Evolutionary conservation across 2,329 filamentous ascomycete species (phyloP).

Genomic region (Emergomyces orientalis): DNA sequence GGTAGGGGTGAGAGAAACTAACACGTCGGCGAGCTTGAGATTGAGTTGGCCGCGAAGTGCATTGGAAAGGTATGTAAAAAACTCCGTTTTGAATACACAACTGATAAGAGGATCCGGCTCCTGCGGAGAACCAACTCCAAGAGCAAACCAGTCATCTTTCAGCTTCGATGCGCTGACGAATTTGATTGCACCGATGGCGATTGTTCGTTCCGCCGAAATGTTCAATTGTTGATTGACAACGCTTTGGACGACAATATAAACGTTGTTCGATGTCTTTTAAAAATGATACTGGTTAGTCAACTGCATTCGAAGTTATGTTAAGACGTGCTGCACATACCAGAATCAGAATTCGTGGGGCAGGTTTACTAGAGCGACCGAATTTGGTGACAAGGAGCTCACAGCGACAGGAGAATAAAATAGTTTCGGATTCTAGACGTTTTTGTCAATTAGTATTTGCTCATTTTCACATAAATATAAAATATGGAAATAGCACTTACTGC

Average conservation of each 20-base stretch:
- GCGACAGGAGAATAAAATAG: constrained; percentile 78
- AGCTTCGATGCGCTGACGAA: constrained; percentile 70
- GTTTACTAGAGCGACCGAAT: constrained; percentile 91
- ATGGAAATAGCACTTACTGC: constrained; percentile 39
- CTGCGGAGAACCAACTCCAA: constrained; percentile 80
- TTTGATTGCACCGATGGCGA: constrained; percentile 81
- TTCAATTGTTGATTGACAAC: constrained; percentile 72
- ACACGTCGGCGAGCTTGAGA: constrained; percentile 67
- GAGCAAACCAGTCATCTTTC: constrained; percentile 93
- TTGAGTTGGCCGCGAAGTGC: constrained; percentile 71
- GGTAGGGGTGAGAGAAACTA: constrained; percentile 22
- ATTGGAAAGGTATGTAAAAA: constrained; percentile 83
- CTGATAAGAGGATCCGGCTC: constrained; percentile 89
- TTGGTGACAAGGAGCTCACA: constrained; percentile 87
- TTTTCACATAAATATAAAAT: not conserved
- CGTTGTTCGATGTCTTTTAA: constrained; percentile 60
- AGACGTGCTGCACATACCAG: constrained; percentile 40
- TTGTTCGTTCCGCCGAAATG: constrained; percentile 70
- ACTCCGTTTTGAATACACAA: constrained; percentile 92
- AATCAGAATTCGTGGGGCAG: constrained; percentile 73
- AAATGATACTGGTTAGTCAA: constrained; percentile 14
- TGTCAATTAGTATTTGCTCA: constrained; percentile 1
- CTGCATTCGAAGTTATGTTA: not conserved
- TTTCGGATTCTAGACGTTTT: constrained; percentile 48
- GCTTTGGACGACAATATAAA: constrained; percentile 81